Evolutionary conservation across 2,329 filamentous ascomycete genomes (phyloP).

Genomic region (Aotearoamyces nothofagi): DNA sequence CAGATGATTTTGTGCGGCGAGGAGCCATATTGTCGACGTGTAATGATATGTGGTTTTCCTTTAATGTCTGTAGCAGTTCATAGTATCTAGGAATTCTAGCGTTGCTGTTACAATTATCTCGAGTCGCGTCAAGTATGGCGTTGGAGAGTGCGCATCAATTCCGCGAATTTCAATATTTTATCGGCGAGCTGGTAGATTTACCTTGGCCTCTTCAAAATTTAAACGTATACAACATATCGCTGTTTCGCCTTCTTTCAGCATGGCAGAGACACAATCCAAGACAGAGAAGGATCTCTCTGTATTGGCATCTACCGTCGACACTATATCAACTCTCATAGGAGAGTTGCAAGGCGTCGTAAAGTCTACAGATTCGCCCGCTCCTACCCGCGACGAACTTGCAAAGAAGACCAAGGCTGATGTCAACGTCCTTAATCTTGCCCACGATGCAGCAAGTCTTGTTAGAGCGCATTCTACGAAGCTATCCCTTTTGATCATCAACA

Average conservation of each 20-base stretch:
- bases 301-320: slow-evolving; percentile 13
- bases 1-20: slow-evolving; percentile 34
- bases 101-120: not conserved
- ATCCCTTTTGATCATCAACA: slow-evolving; percentile 71
- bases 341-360: slow-evolving; percentile 9
- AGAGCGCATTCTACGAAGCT: slow-evolving; percentile 78
- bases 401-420: slow-evolving; percentile 14
- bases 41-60: not conserved
- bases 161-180: slow-evolving; percentile 1
- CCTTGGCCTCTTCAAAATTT: too few relatives aligned
- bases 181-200: too few relatives aligned
- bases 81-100: too few relatives aligned
- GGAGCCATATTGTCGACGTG: slow-evolving; percentile 2
- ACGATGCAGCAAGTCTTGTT: slow-evolving; percentile 57
- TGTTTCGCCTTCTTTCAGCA: not conserved
- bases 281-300: slow-evolving; percentile 8
- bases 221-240: too few relatives aligned
- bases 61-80: too few relatives aligned
- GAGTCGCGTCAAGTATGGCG: not conserved
- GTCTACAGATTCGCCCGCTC: slow-evolving; percentile 4
- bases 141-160: slow-evolving; percentile 1
- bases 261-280: not conserved
- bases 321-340: slow-evolving; percentile 9
- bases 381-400: slow-evolving; percentile 3
- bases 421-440: slow-evolving; percentile 51